Conservation (phyloP, 805 yeast species). For the Starmerella lactis-condensi region DNA sequence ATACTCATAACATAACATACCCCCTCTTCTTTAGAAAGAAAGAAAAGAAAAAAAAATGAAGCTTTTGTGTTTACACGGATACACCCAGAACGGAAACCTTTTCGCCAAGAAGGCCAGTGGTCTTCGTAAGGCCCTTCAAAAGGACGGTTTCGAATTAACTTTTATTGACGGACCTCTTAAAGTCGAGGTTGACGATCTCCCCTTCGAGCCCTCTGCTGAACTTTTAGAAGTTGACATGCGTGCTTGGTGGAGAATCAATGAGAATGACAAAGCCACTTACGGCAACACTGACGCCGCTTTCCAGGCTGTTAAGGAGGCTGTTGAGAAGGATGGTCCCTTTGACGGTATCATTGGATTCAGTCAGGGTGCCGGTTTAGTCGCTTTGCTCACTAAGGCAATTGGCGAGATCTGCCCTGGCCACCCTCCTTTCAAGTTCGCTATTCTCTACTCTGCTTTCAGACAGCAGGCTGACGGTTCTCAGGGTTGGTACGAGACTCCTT, state of each 20-base stretch:
- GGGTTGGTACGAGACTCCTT: slow-evolving; percentile 20
- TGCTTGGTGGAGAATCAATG: slow-evolving; percentile 64
- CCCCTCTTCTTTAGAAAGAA: too few relatives aligned
- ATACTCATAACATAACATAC: too few relatives aligned
- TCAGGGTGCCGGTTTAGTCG: slow-evolving; percentile 83
- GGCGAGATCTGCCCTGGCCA: slow-evolving; percentile 38
- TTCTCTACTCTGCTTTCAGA: slow-evolving; percentile 51
- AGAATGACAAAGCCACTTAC: slow-evolving; percentile 18
- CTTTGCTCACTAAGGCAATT: slow-evolving; percentile 39
- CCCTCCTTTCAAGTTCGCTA: slow-evolving; percentile 44
- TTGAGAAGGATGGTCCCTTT: slow-evolving; percentile 57
- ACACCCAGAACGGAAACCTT: slow-evolving; percentile 55
- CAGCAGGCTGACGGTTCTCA: slow-evolving; percentile 18
- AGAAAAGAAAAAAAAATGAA: slow-evolving; percentile 23
- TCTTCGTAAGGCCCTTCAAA: slow-evolving; percentile 53
- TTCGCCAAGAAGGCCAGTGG: slow-evolving; percentile 85
- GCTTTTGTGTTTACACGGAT: slow-evolving; percentile 75
- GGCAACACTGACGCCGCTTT: slow-evolving; percentile 27
- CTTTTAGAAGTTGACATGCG: slow-evolving; percentile 23
- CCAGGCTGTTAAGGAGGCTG: slow-evolving; percentile 34
- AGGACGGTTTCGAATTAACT: slow-evolving; percentile 47
- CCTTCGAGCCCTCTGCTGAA: slow-evolving; percentile 32
- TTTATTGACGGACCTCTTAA: slow-evolving; percentile 65
- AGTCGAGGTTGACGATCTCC: slow-evolving; percentile 51
- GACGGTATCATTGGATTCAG: slow-evolving; percentile 81